Evolutionary conservation across 805 yeast species (phyloP), one percentile per base, ranked within the genome.

Genomic region (Kurtzmaniella fragi): DNA sequence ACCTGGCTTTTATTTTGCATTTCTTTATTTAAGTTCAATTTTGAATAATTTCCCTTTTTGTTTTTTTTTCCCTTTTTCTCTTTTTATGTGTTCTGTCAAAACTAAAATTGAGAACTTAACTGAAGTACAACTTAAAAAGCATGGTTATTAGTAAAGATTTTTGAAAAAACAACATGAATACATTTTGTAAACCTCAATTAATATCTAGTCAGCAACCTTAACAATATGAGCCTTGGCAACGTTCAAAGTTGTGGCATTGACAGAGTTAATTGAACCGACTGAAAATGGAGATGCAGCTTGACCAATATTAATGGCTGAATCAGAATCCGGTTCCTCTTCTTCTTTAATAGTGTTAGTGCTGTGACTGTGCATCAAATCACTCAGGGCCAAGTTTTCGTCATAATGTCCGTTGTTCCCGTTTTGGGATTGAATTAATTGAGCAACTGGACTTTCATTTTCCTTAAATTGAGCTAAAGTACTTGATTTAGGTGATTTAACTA

Each of bases 401-500:
- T 8, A 5, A 7, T 31, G 13, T 7, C 29, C 32, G 10, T 32
- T 31, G 35, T 32, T 39, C 23, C 46, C 38, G 27, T 39, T 41
- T 2, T 44, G 35, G 1, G 57, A 44, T 35, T 54, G 54, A 32
- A 64, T 50, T 41, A 65, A 55, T 43, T 64, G 68, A 40, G 49
- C 52, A 17, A 64, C 51, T 9, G 70, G 71, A 42, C 69, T 62
- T 42, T 59, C 67, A 14, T 52, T 46, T 17, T 62, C 66, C 35
- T 59, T 59, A 46, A 54, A 57, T 42, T 64, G 52, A 6, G 70
- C 49, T 37, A 67, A 54, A 20, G 69, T 57, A 44, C 57, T 67
- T 0, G 67, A 64, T 46, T 67, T 67, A 16, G 73, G 73, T 8
- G 70, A 63, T 41, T 67, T 67, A 7, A 64, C 70, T 38, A 62